Conservation (phyloP, 208 protist genomes). For the Borovskyia barvae region DNA sequence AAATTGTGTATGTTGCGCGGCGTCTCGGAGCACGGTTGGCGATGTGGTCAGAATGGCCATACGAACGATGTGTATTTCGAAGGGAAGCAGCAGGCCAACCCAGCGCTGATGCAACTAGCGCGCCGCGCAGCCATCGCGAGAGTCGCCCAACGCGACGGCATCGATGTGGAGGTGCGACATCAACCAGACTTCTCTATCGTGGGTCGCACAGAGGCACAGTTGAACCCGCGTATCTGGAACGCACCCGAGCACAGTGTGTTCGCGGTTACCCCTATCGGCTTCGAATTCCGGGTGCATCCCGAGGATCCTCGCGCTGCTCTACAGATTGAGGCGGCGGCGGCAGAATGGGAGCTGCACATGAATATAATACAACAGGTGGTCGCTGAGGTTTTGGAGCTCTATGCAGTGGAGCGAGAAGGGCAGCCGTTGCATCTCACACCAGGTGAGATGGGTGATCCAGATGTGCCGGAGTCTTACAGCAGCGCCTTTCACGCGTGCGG, state of each 20-base stretch:
- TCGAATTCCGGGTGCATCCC: constrained; percentile 88
- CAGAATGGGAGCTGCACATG: constrained; percentile 80
- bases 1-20: constrained; percentile 70
- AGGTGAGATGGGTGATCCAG: constrained; percentile 71
- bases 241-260: constrained; percentile 68
- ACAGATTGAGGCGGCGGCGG: constrained; percentile 74
- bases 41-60: constrained; percentile 79
- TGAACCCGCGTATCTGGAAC: constrained; percentile 80
- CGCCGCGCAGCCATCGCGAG: constrained; percentile 60
- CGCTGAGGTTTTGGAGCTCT: constrained; percentile 84
- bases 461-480: constrained; percentile 56
- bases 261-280: constrained; percentile 74
- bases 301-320: constrained; percentile 68
- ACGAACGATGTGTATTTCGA: constrained; percentile 90
- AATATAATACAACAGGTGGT: constrained; percentile 77
- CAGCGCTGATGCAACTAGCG: constrained; percentile 50
- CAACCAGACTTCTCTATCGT: constrained; percentile 80
- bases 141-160: constrained; percentile 47
- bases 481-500: constrained; percentile 73
- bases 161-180: constrained; percentile 66
- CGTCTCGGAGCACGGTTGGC: constrained; percentile 74
- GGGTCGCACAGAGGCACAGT: constrained; percentile 46
- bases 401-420: constrained; percentile 65
- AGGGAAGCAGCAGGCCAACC: constrained; percentile 73
- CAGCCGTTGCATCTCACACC: constrained; percentile 69